A percentile compares a stretch with the other conserved stretches of the same genome.
Evolutionary conservation across 306 rosid genomes (phyloP).

Genomic region (Quercus mongolica): DNA sequence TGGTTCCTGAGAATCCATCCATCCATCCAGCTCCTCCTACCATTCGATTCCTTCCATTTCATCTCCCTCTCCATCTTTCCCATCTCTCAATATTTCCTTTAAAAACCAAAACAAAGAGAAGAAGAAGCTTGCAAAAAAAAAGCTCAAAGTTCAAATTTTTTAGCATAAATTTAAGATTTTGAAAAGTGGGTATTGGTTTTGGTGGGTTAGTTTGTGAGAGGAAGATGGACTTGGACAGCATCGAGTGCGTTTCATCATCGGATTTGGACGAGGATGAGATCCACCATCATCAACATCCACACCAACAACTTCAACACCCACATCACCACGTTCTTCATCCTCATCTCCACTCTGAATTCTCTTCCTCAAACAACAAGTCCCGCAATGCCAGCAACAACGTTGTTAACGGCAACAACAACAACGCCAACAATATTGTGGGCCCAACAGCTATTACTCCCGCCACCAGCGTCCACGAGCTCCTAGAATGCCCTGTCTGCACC

Average conservation of each 20-base stretch:
- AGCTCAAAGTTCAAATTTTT: not conserved
- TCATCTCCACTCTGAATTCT: constrained; percentile 43
- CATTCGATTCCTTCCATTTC: not conserved
- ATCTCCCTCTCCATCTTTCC: not conserved
- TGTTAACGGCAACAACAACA: constrained; percentile 19
- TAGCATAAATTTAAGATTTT: no score
- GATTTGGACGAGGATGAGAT: constrained; percentile 64
- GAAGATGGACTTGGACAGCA: constrained; percentile 52
- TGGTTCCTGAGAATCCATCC: constrained; percentile 40
- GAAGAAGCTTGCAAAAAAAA: not conserved
- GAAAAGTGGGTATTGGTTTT: not conserved
- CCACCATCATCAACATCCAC: constrained; percentile 41
- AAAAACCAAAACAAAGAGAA: not conserved
- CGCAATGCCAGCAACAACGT: constrained; percentile 28
- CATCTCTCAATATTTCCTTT: not conserved
- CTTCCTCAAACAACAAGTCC: constrained; percentile 32
- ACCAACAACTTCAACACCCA: constrained; percentile 6
- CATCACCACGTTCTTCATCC: constrained; percentile 29
- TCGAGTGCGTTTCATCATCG: constrained; percentile 49
- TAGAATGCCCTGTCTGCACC: constrained; percentile 61
- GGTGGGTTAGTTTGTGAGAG: not conserved
- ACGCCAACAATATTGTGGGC: not conserved
- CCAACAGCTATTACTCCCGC: constrained; percentile 50
- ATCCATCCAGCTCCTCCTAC: constrained; percentile 7
- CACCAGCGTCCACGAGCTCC: constrained; percentile 64